These are phyloP conservation scores for Beauveria sp. DNA, from an alignment of 2,329 filamentous ascomycete species.

Conservation along the genomic window DNA sequence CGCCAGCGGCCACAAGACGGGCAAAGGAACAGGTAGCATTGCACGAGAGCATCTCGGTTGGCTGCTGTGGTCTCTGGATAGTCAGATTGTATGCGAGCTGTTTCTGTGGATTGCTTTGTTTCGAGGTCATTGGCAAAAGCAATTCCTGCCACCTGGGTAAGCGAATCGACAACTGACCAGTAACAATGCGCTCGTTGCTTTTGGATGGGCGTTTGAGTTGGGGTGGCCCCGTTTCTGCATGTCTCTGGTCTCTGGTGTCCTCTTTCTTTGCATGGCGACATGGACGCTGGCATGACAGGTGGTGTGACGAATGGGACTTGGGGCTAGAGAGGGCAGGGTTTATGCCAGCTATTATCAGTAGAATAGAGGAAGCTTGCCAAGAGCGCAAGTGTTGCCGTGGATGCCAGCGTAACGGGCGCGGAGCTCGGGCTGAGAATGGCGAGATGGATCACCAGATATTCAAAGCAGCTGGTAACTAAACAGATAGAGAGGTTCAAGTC, in stretches of 20 bases:
- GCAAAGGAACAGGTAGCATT: background rate
- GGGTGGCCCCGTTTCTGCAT: background rate
- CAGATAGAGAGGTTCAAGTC: too few relatives aligned
- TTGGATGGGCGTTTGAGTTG: constrained; percentile 1
- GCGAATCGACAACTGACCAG: background rate
- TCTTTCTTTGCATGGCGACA: background rate
- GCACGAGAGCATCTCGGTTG: constrained; percentile 1
- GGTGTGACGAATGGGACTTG: constrained; percentile 1
- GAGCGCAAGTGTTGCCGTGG: background rate
- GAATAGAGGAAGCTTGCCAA: background rate
- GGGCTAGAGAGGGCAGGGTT: background rate
- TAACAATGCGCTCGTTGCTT: constrained; percentile 5
- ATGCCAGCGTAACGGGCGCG: background rate
- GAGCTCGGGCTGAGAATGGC: background rate
- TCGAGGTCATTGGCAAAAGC: background rate
- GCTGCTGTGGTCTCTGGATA: background rate
- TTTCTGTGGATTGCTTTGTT: background rate
- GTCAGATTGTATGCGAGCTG: background rate
- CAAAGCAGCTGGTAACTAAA: background rate
- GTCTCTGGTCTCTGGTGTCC: background rate
- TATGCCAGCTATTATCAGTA: background rate
- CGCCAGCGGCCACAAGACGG: background rate
- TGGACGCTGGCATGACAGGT: constrained; percentile 2
- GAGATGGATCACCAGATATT: background rate
- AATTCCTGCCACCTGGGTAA: background rate